phyloP scores from a whole-genome alignment of 169 alveolate species.

The Eimeria tenella region DNA sequence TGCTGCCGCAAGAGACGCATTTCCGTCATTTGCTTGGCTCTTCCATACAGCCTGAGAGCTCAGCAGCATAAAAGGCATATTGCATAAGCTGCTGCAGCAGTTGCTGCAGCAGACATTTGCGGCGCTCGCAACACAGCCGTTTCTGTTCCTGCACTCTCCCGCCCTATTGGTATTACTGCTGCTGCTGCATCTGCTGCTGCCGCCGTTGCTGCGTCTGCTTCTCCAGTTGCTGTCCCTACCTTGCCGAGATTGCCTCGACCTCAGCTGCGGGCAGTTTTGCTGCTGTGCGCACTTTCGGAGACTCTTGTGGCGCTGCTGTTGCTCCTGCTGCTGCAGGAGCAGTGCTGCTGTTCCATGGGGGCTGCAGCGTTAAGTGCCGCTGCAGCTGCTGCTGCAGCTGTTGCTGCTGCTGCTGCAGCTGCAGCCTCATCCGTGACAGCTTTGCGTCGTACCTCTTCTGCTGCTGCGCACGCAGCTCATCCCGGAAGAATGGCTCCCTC shows the following conservation, averaged over 20 bases:
- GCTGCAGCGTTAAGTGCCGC: not conserved
- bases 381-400: conserved; percentile 9
- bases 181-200: not conserved
- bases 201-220: conserved; percentile 15
- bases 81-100: not conserved
- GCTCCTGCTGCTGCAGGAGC: conserved; percentile 51
- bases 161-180: too few relatives aligned
- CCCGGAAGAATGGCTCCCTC: not conserved
- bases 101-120: not conserved
- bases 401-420: conserved; percentile 50
- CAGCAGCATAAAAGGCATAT: not conserved
- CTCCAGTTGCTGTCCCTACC: not conserved
- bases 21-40: conserved; percentile 41
- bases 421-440: conserved; percentile 6
- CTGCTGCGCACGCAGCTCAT: conserved; percentile 6
- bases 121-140: not conserved
- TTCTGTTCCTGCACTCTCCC: not conserved
- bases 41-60: conserved; percentile 11
- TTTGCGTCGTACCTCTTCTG: conserved; percentile 9
- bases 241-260: conserved; percentile 9
- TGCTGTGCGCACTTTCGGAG: conserved; percentile 12
- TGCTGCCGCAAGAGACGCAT: conserved; percentile 43
- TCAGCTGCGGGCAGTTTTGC: conserved; percentile 31
- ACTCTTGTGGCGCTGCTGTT: not conserved
- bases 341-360: conserved; percentile 52